Base-by-base conservation (phyloP, 331 rosid genomes). In the Cucumis variabilis region DNA sequence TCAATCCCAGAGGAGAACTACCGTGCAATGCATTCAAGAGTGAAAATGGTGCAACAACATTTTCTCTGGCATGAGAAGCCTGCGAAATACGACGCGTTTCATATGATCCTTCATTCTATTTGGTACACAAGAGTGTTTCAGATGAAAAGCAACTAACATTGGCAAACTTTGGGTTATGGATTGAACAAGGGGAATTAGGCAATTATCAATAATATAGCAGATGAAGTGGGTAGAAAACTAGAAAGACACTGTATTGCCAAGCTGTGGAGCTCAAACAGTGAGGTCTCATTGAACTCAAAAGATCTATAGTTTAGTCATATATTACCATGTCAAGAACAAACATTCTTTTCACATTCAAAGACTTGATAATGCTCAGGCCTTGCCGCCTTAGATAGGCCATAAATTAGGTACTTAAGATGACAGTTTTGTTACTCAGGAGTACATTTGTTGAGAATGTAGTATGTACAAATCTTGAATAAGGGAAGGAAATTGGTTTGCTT, bases 101-200 rank as follows among this genome's bases (percentile, higher is more conserved):
- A 93, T 67, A 93, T 95, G 98, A 88, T 89, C 71, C 98, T 92
- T 88, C 96, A 96, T 74, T 89, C 98, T 33, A 87, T 94, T 72
- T 96, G 99, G 98, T 86, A 92, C 90, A 94, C 88, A 25, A 93
- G 98, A 89, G 89, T 96, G 87, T 90, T 89, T 84, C 98, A 95
- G 84, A 86, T 92, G 11, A 83, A 84, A 71, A 55, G 30, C 71
- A 71, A 71, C n/a, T 85, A 44, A 50, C 53, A 58, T 6, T 9
- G 25, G 13, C 20, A 37, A 5, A 58, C 2, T 55, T 55, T 27
- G 68, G 23, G 23, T 60, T 58, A 24, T 60, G 85, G 71, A 16
- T 53, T 81, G 12, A 76, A 48, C 82, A 24, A 76, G 21, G 33
- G 7, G 44, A 51, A 50, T 14, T 51, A 4, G 27, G 24, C 46